Evolutionary conservation across 495 filamentous ascomycete species (phyloP).

Genomic region (Peziza echinospora): DNA sequence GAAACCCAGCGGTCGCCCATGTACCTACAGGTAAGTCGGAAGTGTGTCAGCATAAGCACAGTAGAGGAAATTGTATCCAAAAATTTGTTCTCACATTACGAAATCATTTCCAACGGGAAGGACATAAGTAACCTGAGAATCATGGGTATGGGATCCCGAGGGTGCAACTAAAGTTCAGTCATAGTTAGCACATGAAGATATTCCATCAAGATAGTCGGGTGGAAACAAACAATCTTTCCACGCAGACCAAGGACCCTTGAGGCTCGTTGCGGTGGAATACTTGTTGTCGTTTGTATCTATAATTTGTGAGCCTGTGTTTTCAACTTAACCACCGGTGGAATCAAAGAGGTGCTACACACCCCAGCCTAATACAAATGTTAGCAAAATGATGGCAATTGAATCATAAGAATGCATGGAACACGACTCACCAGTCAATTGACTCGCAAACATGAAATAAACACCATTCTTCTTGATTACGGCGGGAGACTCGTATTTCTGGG

Average conservation of each 20-base stretch:
- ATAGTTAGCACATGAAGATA: slow-evolving; percentile 1
- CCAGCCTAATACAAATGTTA: too few relatives aligned
- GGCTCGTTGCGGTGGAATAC: slow-evolving; percentile 25
- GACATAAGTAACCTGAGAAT: slow-evolving; percentile 30
- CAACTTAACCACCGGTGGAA: too few relatives aligned
- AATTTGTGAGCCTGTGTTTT: too few relatives aligned
- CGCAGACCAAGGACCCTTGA: slow-evolving; percentile 31
- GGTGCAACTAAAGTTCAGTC: slow-evolving; percentile 21
- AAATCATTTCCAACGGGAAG: slow-evolving; percentile 22
- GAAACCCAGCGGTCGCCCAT: slow-evolving; percentile 46
- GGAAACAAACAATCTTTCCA: slow-evolving; percentile 28
- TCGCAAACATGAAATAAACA: slow-evolving; percentile 31
- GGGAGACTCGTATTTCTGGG: slow-evolving; percentile 26
- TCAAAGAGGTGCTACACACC: too few relatives aligned
- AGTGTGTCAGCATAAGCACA: background rate
- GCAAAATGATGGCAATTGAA: too few relatives aligned
- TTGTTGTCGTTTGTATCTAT: slow-evolving; percentile 42
- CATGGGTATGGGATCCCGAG: slow-evolving; percentile 28
- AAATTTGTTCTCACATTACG: slow-evolving; percentile 5
- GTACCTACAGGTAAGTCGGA: slow-evolving; percentile 29
- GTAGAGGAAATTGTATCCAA: background rate
- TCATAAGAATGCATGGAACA: too few relatives aligned
- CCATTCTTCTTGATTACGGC: slow-evolving; percentile 30
- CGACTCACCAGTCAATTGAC: slow-evolving; percentile 19
- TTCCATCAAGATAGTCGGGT: background rate